phyloP scores from a whole-genome alignment of 2,329 filamentous ascomycete species.

The Herpotrichia juniperi region DNA sequence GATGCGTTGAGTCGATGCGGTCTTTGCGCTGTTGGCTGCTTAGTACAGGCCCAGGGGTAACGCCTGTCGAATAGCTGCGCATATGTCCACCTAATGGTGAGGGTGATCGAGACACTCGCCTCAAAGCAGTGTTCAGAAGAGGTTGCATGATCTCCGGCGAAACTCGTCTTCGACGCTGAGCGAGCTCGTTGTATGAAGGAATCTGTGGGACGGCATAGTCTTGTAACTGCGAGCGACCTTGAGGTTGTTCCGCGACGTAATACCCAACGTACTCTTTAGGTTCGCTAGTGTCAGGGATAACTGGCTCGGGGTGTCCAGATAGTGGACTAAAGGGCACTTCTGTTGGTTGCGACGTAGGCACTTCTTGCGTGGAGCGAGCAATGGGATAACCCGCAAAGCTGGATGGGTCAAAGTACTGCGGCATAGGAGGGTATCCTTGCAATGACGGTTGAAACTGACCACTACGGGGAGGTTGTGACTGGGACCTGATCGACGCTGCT shows the following conservation, averaged over 20 bases:
- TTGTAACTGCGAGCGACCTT: conserved; percentile 43
- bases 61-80: conserved; percentile 46
- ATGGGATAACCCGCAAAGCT: conserved; percentile 41
- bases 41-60: conserved; percentile 18
- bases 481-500: conserved; percentile 52
- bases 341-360: conserved; percentile 20
- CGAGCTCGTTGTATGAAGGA: conserved; percentile 48
- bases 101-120: conserved; percentile 51
- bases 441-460: conserved; percentile 47
- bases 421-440: conserved; percentile 47
- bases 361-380: conserved; percentile 40
- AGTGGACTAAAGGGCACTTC: conserved; percentile 30
- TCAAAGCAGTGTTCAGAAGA: conserved; percentile 43
- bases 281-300: conserved; percentile 38
- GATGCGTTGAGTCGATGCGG: conserved; percentile 34
- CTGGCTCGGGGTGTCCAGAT: conserved; percentile 25
- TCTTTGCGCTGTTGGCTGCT: conserved; percentile 29
- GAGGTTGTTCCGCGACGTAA: conserved; percentile 53
- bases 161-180: conserved; percentile 48
- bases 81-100: conserved; percentile 53
- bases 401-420: conserved; percentile 38
- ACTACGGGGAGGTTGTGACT: conserved; percentile 57
- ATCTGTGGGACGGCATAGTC: conserved; percentile 43
- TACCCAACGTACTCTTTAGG: conserved; percentile 60
- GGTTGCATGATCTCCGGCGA: conserved; percentile 51